phyloP scores from a whole-genome alignment of 495 filamentous ascomycete species.

The Rhypophila decipiens region DNA sequence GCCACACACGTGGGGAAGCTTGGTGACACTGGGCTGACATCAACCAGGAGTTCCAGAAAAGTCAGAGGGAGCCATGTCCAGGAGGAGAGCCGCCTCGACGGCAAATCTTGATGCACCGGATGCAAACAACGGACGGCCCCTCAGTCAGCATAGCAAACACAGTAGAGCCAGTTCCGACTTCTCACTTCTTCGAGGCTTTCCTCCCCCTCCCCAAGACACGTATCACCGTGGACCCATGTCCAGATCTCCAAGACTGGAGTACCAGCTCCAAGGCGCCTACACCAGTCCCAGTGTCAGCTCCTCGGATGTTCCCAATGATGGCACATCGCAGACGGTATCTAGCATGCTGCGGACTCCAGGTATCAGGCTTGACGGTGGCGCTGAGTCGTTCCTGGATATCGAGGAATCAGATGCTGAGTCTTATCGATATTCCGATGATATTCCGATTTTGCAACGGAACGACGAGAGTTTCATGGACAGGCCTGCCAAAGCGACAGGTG shows the following conservation, averaged over 20 bases:
- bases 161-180: slow-evolving; percentile 62
- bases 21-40: slow-evolving; percentile 12
- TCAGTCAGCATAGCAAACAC: slow-evolving; percentile 49
- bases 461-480: slow-evolving; percentile 44
- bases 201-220: slow-evolving; percentile 22
- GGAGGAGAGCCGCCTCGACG: slow-evolving; percentile 44
- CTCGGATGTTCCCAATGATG: slow-evolving; percentile 30
- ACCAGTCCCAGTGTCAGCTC: slow-evolving; percentile 9
- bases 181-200: slow-evolving; percentile 42
- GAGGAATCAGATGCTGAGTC: slow-evolving; percentile 55
- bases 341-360: slow-evolving; percentile 41
- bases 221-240: slow-evolving; percentile 25
- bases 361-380: slow-evolving; percentile 36
- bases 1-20: background rate
- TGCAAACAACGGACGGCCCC: slow-evolving; percentile 33
- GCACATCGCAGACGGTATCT: slow-evolving; percentile 31
- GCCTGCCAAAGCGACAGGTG: slow-evolving; percentile 49
- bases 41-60: slow-evolving; percentile 14
- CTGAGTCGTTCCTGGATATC: slow-evolving; percentile 51
- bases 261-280: slow-evolving; percentile 12
- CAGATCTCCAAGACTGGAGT: slow-evolving; percentile 25
- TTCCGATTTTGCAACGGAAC: slow-evolving; percentile 52
- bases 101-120: slow-evolving; percentile 47
- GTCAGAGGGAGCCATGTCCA: slow-evolving; percentile 17
- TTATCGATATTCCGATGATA: slow-evolving; percentile 51